Conservation (phyloP, 345 rosid genomes). For the Aurinia saxatilis region DNA sequence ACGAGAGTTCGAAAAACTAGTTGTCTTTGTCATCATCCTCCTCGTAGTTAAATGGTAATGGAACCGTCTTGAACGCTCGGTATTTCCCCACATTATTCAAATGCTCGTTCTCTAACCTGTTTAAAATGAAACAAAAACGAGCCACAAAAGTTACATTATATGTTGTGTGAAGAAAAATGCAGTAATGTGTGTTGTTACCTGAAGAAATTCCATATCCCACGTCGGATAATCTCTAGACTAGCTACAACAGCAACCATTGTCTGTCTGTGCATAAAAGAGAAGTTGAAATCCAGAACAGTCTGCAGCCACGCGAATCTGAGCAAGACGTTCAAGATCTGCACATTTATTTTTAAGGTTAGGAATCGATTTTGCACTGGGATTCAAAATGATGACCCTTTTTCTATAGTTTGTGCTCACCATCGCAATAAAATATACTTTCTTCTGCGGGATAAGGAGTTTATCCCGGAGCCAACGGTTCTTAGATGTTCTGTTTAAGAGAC, state of each 20-base stretch:
- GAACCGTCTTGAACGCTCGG: conserved; percentile 70
- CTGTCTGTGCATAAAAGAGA: conserved; percentile 36
- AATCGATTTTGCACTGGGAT: too few relatives aligned
- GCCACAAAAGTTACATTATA: not conserved
- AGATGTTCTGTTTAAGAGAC: conserved; percentile 49
- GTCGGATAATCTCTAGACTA: conserved; percentile 66
- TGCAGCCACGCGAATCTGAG: conserved; percentile 76
- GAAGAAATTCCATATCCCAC: conserved; percentile 82
- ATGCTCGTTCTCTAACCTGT: conserved; percentile 73
- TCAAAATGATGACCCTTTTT: too few relatives aligned
- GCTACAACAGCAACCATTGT: conserved; percentile 47
- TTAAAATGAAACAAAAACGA: conserved; percentile 8
- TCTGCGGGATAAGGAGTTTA: conserved; percentile 45
- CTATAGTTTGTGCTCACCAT: too few relatives aligned
- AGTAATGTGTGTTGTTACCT: too few relatives aligned
- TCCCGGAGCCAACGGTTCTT: conserved; percentile 70
- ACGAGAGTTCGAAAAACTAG: not conserved
- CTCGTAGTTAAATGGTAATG: conserved; percentile 56
- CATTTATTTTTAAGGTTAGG: not conserved
- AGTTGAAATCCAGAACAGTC: conserved; percentile 39
- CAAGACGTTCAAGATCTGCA: conserved; percentile 53
- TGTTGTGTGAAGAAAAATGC: conserved; percentile 3
- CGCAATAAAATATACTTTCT: too few relatives aligned
- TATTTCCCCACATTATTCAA: too few relatives aligned
- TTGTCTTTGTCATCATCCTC: conserved; percentile 56